Base-by-base conservation (phyloP, 257 asterid species). In the Nicotiana paniculata region DNA sequence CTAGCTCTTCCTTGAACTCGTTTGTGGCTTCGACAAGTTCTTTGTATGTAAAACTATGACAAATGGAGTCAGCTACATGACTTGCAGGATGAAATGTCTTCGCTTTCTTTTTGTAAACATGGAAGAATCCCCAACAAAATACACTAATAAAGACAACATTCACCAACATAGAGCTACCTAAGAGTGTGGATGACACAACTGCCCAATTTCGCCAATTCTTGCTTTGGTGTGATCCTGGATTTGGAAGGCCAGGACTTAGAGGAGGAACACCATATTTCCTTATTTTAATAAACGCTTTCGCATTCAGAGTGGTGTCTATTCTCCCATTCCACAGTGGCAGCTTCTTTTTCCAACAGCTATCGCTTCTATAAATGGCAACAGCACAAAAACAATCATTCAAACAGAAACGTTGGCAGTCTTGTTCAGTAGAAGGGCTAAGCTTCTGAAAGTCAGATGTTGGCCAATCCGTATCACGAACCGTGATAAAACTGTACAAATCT, bases 381-480 rank as follows among this genome's bases (percentile, higher is more conserved):
- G 83, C 90, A 58, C 93, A 90, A 3, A 84, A 79, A 66, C 93
- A 89, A 84, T 91, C 93, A 32, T 39, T 55, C 37, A 90, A 87
- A 78, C 93, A 91, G 12, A 55, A 17, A 63, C 46, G 43, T 35
- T 77, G 33, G 51, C 93, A 90, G 17, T 70, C 79, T 2, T 84
- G 85, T 86, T 87, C 85, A 10, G 15, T 37, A 0, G 82, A 85
- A 3, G 66, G 62, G 0, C 0, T 9, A 17, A 81, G 61, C 6
- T 8, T 0, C 9, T 77, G 53, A 5, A 76, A 80, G 7, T 89
- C 85, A 12, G 82, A 30, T 0, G 1, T 0, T 3, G 90, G 89
- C 90, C 89, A 89, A 51, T 87, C 81, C 3, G 66, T n/a, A 75
- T 84, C 28, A 15, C 3, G 9, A 21, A 86, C 21, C 10, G 78